These are phyloP conservation scores for Xylaria sp. DNA, from an alignment of 2,329 filamentous ascomycete species.

Conservation along the genomic window DNA sequence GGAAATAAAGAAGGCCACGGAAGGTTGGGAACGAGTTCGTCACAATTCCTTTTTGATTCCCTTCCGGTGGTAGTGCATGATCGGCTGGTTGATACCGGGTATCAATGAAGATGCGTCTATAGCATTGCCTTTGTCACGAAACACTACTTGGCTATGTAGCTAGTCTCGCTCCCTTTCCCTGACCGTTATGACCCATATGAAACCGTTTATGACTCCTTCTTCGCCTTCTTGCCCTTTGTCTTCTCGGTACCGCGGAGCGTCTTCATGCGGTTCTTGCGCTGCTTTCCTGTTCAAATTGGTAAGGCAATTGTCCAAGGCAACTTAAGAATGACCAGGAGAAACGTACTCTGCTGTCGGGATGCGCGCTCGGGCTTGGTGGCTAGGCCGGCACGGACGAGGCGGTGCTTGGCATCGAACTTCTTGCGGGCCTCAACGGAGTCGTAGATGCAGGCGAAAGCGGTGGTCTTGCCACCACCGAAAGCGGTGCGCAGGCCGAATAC, in stretches of 20 bases:
- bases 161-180: constrained; percentile 28
- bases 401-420: constrained; percentile 99
- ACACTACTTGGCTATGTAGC: constrained; percentile 30
- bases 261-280: constrained; percentile 99
- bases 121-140: constrained; percentile 29
- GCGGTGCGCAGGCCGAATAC: constrained; percentile 99
- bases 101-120: constrained; percentile 29
- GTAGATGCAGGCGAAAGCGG: constrained; percentile 94
- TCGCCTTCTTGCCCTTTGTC: constrained; percentile 92
- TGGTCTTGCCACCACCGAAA: constrained; percentile 99
- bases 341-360: constrained; percentile 98
- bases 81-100: constrained; percentile 26
- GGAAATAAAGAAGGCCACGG: background rate
- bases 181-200: constrained; percentile 31
- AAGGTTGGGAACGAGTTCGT: constrained; percentile 16
- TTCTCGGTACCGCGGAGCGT: constrained; percentile 97
- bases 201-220: constrained; percentile 70
- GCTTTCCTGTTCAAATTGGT: constrained; percentile 73
- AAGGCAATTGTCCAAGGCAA: constrained; percentile 14
- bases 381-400: constrained; percentile 90
- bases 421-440: constrained; percentile 98
- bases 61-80: constrained; percentile 4
- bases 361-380: constrained; percentile 96
- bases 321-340: background rate
- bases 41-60: constrained; percentile 21